phyloP scores from a whole-genome alignment of 208 protist genomes.

The Blastocrithidia nonstop region DNA sequence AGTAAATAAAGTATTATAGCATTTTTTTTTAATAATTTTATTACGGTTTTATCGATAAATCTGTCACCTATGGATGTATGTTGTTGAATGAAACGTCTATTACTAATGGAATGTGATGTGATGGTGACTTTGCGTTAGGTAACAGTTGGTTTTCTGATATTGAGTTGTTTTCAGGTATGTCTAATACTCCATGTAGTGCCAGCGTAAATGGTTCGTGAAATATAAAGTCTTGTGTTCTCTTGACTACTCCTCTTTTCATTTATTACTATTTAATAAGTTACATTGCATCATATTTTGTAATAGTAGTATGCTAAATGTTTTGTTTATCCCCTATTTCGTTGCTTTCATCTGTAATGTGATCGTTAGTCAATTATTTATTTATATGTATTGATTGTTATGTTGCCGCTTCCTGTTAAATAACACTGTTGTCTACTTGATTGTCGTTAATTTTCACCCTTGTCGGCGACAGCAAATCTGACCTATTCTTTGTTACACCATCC shows the following conservation, averaged over 20 bases:
- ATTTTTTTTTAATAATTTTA: too few species aligned
- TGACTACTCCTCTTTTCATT: constrained; percentile 45
- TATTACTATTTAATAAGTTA: constrained; percentile 8
- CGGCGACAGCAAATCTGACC: too few species aligned
- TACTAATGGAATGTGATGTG: constrained; percentile 62
- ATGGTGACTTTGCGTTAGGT: constrained; percentile 48
- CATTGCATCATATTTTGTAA: constrained; percentile 10
- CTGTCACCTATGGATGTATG: constrained; percentile 34
- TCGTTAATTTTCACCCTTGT: too few species aligned
- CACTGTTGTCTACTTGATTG: too few species aligned
- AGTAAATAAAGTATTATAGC: too few species aligned
- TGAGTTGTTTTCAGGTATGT: constrained; percentile 48
- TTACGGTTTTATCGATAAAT: constrained; percentile 26
- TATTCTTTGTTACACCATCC: too few species aligned
- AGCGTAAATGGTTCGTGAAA: constrained; percentile 61
- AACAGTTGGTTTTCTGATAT: constrained; percentile 39
- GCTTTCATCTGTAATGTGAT: neutral
- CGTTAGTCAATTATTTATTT: too few species aligned
- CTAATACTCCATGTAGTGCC: constrained; percentile 63
- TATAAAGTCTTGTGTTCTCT: constrained; percentile 66
- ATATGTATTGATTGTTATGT: too few species aligned
- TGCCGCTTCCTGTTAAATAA: too few species aligned
- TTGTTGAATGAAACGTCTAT: constrained; percentile 78
- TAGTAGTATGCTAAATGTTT: constrained; percentile 14
- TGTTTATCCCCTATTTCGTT: neutral